Evolutionary conservation across 2,329 filamentous ascomycete genomes (phyloP).

Genomic region (Herpotrichia juniperi): DNA sequence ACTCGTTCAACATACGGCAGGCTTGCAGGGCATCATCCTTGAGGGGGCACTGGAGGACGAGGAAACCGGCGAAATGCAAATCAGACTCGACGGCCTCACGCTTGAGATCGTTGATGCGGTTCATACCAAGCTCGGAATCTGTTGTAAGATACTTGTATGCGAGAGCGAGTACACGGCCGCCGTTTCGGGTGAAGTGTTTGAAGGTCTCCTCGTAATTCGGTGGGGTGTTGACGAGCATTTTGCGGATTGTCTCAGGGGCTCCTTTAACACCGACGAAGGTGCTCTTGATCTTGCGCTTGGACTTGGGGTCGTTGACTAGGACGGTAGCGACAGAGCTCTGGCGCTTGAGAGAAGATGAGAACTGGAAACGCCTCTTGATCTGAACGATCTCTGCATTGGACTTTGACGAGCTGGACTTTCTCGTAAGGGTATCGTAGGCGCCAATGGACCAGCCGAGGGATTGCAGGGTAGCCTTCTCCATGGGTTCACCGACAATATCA

Average conservation of each 20-base stretch:
- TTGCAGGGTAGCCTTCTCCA: conserved; percentile 94
- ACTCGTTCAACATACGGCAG: conserved; percentile 97
- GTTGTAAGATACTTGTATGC: conserved; percentile 90
- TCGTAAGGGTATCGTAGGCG: conserved; percentile 81
- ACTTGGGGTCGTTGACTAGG: conserved; percentile 71
- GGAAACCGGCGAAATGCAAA: conserved; percentile 89
- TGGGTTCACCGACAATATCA: conserved; percentile 95
- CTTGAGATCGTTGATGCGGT: conserved; percentile 90
- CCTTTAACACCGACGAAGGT: conserved; percentile 97
- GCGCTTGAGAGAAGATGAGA: conserved; percentile 93
- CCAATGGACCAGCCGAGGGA: conserved; percentile 94
- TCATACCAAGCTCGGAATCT: conserved; percentile 80
- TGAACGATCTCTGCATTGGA: conserved; percentile 77
- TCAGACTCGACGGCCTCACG: conserved; percentile 88
- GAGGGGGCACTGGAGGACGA: conserved; percentile 92
- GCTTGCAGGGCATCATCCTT: conserved; percentile 96
- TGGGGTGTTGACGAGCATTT: conserved; percentile 84
- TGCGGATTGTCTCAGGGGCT: conserved; percentile 94
- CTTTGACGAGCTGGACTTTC: conserved; percentile 62
- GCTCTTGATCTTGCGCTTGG: conserved; percentile 76
- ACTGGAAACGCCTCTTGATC: conserved; percentile 96
- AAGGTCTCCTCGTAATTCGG: conserved; percentile 95
- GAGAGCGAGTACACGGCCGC: conserved; percentile 89
- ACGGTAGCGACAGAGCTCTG: conserved; percentile 94
- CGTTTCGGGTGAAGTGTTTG: conserved; percentile 97